Percentiles rank a stretch among this genome's conserved stretches.
These are phyloP conservation scores for Macrophomina pseudophaseolina DNA, from an alignment of 2,329 filamentous ascomycete species.

Conservation along the genomic window DNA sequence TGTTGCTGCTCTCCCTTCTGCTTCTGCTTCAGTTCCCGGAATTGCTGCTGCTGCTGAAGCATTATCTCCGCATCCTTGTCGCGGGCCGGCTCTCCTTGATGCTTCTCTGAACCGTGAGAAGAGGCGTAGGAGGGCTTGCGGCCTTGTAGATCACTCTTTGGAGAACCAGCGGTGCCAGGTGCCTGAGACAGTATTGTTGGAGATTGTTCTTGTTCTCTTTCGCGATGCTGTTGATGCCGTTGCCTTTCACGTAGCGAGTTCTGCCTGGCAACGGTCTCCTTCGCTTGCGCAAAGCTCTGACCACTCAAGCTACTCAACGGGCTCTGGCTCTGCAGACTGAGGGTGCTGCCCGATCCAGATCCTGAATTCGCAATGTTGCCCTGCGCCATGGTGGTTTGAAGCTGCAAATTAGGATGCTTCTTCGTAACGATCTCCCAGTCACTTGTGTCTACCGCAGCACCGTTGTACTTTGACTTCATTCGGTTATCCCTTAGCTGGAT, in stretches of 20 bases:
- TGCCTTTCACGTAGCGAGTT: constrained; percentile 7
- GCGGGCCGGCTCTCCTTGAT: not conserved
- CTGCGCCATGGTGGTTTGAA: constrained; percentile 3
- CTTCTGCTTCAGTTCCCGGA: constrained; percentile 21
- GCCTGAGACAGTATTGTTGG: not conserved
- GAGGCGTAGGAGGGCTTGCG: constrained; percentile 17
- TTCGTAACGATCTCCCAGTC: constrained; percentile 13
- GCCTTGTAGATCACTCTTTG: not conserved
- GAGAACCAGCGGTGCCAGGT: not conserved
- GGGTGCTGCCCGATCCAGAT: not conserved
- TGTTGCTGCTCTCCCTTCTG: constrained; percentile 3
- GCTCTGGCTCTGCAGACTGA: constrained; percentile 22
- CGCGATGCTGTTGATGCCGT: constrained; percentile 6
- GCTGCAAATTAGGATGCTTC: constrained; percentile 5
- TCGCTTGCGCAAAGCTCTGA: constrained; percentile 20
- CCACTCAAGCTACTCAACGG: constrained; percentile 22
- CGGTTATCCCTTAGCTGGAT: not conserved
- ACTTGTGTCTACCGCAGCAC: not conserved
- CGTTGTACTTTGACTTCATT: not conserved
- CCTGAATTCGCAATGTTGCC: not conserved
- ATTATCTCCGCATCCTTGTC: constrained; percentile 21
- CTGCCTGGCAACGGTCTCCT: constrained; percentile 17
- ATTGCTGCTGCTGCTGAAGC: constrained; percentile 20
- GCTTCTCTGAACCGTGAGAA: not conserved
- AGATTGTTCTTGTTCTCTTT: not conserved